These are phyloP conservation scores for Trichoderma erinaceum DNA, from an alignment of 495 filamentous ascomycete genomes.

Conservation along the genomic window DNA sequence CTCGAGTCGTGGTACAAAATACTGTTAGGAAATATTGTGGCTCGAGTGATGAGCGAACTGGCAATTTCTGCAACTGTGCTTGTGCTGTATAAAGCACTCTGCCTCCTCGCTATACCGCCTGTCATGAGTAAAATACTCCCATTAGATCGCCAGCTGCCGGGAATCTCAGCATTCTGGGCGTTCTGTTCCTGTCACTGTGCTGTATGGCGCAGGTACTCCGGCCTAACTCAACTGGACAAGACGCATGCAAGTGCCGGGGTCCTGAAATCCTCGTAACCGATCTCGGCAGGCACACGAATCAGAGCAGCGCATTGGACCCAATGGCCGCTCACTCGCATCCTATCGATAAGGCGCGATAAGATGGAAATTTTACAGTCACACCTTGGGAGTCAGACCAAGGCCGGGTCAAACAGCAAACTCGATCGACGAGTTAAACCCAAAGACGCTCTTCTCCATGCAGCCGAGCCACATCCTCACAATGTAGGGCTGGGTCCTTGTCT, in stretches of 20 bases:
- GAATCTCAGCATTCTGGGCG: too few species aligned
- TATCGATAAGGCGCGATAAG: slow-evolving; percentile 11
- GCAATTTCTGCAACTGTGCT: too few species aligned
- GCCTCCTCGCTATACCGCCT: too few species aligned
- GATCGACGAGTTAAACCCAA: neutral
- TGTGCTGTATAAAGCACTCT: too few species aligned
- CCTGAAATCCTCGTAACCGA: neutral
- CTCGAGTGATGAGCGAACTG: too few species aligned
- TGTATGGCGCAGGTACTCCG: neutral
- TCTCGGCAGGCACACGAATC: slow-evolving; percentile 13
- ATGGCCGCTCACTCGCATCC: neutral
- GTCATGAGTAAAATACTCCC: too few species aligned
- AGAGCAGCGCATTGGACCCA: neutral
- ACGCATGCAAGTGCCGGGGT: slow-evolving; percentile 10
- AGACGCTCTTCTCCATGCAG: neutral
- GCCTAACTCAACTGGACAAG: neutral
- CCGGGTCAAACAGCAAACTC: neutral
- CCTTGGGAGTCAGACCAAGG: slow-evolving; percentile 6
- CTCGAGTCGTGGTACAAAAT: too few species aligned
- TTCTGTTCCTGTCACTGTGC: too few species aligned
- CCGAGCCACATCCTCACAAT: neutral
- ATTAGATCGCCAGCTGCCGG: too few species aligned
- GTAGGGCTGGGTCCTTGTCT: neutral
- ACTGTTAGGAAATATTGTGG: too few species aligned
- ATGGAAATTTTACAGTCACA: slow-evolving; percentile 10